Percentiles rank a stretch among this genome's conserved stretches.
Conservation (phyloP, 176 grass and related monocot genomes). For the Leersia perrieri region DNA sequence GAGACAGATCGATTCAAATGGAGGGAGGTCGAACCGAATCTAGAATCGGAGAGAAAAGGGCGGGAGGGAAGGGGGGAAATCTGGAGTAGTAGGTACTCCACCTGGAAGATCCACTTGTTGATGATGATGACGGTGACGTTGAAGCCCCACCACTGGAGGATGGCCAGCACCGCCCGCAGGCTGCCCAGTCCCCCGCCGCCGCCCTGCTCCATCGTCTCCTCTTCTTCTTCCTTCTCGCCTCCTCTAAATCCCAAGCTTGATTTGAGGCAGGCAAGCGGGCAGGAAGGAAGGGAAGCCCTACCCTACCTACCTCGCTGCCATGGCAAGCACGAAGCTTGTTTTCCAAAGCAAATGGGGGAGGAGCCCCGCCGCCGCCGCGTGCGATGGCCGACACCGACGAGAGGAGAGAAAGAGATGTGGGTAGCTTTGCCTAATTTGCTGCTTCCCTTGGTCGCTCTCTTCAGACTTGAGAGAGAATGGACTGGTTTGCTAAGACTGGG, state of each 20-base stretch:
- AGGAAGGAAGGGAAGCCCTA: not conserved
- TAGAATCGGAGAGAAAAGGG: not conserved
- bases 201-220: conserved; percentile 75
- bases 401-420: not conserved
- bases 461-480: no score
- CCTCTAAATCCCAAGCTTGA: not conserved
- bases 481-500: no score
- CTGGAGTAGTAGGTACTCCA: no score
- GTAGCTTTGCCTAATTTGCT: no score
- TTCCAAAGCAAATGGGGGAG: not conserved
- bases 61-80: not conserved
- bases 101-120: conserved; percentile 99
- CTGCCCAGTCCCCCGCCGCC: conserved; percentile 36
- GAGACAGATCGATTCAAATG: no score
- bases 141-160: conserved; percentile 97
- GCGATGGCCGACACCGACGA: not conserved
- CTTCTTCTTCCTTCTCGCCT: no score
- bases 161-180: conserved; percentile 65
- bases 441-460: no score
- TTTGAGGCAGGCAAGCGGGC: not conserved
- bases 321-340: not conserved
- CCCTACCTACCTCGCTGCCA: not conserved
- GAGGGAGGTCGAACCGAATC: not conserved
- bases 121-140: conserved; percentile 98
- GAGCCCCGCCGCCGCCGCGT: not conserved